These are phyloP conservation scores for Narthecium ossifragum DNA, from an alignment of 106 monocot species.

Conservation along the genomic window DNA sequence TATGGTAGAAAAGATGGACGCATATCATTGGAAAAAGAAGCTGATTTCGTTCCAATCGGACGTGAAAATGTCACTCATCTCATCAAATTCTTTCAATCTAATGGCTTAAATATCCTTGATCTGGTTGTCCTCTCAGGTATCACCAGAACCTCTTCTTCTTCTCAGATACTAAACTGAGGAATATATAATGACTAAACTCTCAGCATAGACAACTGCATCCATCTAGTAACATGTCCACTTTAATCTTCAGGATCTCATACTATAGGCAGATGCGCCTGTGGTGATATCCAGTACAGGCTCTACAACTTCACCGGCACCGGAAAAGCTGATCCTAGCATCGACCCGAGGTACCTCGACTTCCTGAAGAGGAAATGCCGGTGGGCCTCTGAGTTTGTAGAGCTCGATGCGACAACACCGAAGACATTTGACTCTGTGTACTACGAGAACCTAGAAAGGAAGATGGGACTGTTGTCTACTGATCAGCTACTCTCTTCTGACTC, in stretches of 20 bases:
- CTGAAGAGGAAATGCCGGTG: slow-evolving; percentile 54
- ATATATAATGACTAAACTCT: not conserved
- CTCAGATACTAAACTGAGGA: slow-evolving; percentile 23
- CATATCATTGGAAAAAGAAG: slow-evolving; percentile 36
- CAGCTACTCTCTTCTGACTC: slow-evolving; percentile 63
- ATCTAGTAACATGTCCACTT: too few relatives aligned
- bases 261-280: slow-evolving; percentile 54
- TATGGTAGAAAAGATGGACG: slow-evolving; percentile 72
- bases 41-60: slow-evolving; percentile 45
- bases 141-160: slow-evolving; percentile 66
- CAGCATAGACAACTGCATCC: too few relatives aligned
- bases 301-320: slow-evolving; percentile 59
- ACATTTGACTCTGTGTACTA: slow-evolving; percentile 67
- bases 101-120: slow-evolving; percentile 51
- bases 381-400: slow-evolving; percentile 45
- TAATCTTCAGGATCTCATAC: slow-evolving; percentile 81
- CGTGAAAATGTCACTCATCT: slow-evolving; percentile 72
- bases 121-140: slow-evolving; percentile 63
- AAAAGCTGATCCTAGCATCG: slow-evolving; percentile 47
- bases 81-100: slow-evolving; percentile 74
- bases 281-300: slow-evolving; percentile 38
- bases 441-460: slow-evolving; percentile 46
- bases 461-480: slow-evolving; percentile 71
- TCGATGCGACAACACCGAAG: slow-evolving; percentile 55
- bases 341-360: slow-evolving; percentile 47